Base-by-base conservation (phyloP, 2,329 filamentous ascomycete species). In the Lachnellula arida region DNA sequence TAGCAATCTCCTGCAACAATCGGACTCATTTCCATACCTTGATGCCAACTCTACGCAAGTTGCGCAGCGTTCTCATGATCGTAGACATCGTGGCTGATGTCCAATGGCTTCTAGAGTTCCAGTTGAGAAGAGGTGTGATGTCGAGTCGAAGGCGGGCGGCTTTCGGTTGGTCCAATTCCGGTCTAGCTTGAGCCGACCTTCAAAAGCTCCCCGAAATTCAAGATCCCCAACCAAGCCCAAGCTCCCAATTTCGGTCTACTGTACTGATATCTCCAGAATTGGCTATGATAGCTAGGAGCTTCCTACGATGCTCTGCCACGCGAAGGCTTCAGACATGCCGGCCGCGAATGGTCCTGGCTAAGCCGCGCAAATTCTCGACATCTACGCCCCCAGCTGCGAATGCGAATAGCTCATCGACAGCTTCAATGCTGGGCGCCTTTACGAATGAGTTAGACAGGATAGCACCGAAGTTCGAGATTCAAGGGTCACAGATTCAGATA, bases 391-490 rank as follows among this genome's bases (percentile, higher is more conserved):
- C 60, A 46, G 46, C 49, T 46, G 44, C 60, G 40, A 46, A 49
- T 46, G 46, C 54, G 15, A 54, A 58, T 59, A 43, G 35, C 51
- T 35, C 12, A 78, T 88, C 69, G 71, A 82, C 69, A 73, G 73
- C 65, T 35, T 76, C 77, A 8, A 76, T 79, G 67, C 72, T 88
- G 49, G 82, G 80, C 15, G 76, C 77, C 14, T 78, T 89, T 53
- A 86, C 82, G 12, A 76, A 78, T 44, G 92, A 99, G 71, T 76
- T 99, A 58, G 94, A 99, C 71, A 87, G 81, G 65, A 84, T 97
- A 61, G 88, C 92, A 3, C 94, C 94, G n/a, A 87, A 89, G 46
- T 96, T 99, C 65, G 89, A 92, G 69, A 79, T 99, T 25, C 77
- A 85, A 25, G 89, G 91, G 1, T 89, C 89, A 5, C 84, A 93